Evolutionary conservation across 371 early-diverging fungal species (phyloP), one percentile per base, ranked within the genome.

Genomic region (Mucor indicus): DNA sequence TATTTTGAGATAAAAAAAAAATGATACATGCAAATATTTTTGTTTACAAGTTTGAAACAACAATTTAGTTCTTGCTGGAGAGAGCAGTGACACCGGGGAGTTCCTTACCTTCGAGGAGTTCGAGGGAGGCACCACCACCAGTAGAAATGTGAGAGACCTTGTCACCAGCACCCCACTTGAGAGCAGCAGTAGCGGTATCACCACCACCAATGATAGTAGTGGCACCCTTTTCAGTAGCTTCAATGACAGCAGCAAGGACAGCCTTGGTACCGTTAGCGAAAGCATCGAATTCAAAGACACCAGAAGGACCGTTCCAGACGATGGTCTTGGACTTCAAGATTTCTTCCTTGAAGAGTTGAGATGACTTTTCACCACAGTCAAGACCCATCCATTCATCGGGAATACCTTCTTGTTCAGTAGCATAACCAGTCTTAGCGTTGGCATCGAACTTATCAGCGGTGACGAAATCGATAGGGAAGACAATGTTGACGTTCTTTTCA

Each of bases 291-390:
- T 99, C 99, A 74, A 98, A 98, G 44, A 97, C 97, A 64, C 99
- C 99, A 48, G 91, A 83, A 33, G 98, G 98, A 13, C 96, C 99
- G 80, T 99, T 98, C 99, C 99, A 99, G 52, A 99, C 87, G 57
- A 98, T 91, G 38, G 94, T 93, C 83, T 93, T 93, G 64, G 95
- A 71, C 19, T 64, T 55, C 48, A 74, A 53, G 55, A 98, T 88
- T 29, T 81, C 89, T 38, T 85, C 64, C 46, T 74, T 60, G 72
- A 93, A 90, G 55, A 72, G 58, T 67, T 83, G 77, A 69, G 81
- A 82, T 17, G 95, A 90, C 65, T 91, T 77, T 27, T 84, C 70
- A 27, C 99, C 99, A 62, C 92, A 88, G 76, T 98, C 99, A 38
- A 99, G 80, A 60, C 97, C 98, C 57, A 69, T 64, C 92, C 90